A percentile compares a stretch with the other conserved stretches of the same genome.
Evolutionary conservation across 371 early-diverging fungal species (phyloP).

Genomic region (Mucor velutinosus): DNA sequence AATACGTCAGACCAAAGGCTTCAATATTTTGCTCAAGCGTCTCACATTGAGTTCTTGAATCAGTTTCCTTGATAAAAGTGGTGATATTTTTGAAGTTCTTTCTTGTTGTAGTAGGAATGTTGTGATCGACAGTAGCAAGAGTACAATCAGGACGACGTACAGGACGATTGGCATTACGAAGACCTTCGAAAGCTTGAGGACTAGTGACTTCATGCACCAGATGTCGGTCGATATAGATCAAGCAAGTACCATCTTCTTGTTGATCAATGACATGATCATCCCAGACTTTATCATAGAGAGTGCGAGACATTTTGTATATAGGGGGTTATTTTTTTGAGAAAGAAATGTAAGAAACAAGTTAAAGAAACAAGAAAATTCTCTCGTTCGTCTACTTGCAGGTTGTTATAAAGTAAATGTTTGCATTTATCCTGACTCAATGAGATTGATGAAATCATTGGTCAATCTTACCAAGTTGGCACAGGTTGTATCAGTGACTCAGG

Average conservation of each 20-base stretch:
- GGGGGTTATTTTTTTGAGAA: not conserved
- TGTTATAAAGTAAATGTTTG: constrained; percentile 12
- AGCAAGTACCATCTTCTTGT: constrained; percentile 62
- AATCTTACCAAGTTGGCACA: not conserved
- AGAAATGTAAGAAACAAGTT: constrained; percentile 17
- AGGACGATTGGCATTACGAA: constrained; percentile 56
- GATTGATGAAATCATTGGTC: constrained; percentile 4
- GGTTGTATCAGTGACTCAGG: constrained; percentile 10
- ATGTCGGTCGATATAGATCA: constrained; percentile 74
- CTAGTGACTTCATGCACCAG: constrained; percentile 72
- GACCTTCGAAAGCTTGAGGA: constrained; percentile 72
- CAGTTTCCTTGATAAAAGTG: constrained; percentile 65
- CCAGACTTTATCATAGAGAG: constrained; percentile 55
- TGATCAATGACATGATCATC: constrained; percentile 50
- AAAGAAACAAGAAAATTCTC: constrained; percentile 7
- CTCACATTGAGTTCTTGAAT: constrained; percentile 64
- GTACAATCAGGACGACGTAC: constrained; percentile 71
- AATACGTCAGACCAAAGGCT: constrained; percentile 69
- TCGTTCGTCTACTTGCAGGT: not conserved
- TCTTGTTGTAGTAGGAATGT: constrained; percentile 64
- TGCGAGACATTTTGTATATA: constrained; percentile 45
- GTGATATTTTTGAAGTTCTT: constrained; percentile 58
- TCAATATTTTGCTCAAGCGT: constrained; percentile 68
- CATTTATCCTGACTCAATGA: constrained; percentile 27
- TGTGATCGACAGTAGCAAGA: constrained; percentile 75